Evolutionary conservation across 495 filamentous ascomycete species (phyloP).

Genomic region (Aspergillus cristatus): DNA sequence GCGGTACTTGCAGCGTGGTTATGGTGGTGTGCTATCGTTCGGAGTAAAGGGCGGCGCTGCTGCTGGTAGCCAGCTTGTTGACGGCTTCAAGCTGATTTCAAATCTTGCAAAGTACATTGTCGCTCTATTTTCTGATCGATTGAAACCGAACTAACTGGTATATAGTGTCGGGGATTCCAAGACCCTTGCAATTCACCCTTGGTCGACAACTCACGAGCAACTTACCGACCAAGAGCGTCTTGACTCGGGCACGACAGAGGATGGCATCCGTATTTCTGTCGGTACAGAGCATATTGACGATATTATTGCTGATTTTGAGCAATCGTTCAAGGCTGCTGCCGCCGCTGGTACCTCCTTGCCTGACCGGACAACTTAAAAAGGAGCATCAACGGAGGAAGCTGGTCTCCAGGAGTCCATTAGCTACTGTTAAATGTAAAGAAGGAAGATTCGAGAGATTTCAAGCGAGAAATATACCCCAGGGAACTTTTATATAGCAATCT

Average conservation of each 20-base stretch:
- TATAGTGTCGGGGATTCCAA: slow-evolving; percentile 58
- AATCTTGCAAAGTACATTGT: slow-evolving; percentile 69
- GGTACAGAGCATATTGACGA: slow-evolving; percentile 97
- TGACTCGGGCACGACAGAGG: slow-evolving; percentile 79
- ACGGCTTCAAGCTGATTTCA: slow-evolving; percentile 90
- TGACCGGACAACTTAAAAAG: slow-evolving; percentile 2
- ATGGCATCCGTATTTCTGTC: slow-evolving; percentile 92
- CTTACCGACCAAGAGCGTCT: slow-evolving; percentile 73
- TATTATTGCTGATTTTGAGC: slow-evolving; percentile 92
- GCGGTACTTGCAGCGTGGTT: slow-evolving; percentile 82
- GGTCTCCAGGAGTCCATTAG: background rate
- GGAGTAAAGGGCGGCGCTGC: slow-evolving; percentile 82
- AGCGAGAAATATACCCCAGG: too few relatives aligned
- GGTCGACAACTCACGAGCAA: slow-evolving; percentile 95
- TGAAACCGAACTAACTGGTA: slow-evolving; percentile 5
- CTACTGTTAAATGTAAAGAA: too few relatives aligned
- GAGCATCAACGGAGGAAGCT: background rate
- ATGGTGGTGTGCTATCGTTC: slow-evolving; percentile 86
- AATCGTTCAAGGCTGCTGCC: slow-evolving; percentile 63
- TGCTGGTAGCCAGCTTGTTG: slow-evolving; percentile 80
- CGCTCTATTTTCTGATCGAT: background rate
- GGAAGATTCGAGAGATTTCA: too few relatives aligned
- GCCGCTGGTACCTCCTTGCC: slow-evolving; percentile 9
- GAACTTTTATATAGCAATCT: too few relatives aligned
- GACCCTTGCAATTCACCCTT: slow-evolving; percentile 94